Evolutionary conservation across 306 rosid genomes (phyloP).

Genomic region (Begonia masoniana): DNA sequence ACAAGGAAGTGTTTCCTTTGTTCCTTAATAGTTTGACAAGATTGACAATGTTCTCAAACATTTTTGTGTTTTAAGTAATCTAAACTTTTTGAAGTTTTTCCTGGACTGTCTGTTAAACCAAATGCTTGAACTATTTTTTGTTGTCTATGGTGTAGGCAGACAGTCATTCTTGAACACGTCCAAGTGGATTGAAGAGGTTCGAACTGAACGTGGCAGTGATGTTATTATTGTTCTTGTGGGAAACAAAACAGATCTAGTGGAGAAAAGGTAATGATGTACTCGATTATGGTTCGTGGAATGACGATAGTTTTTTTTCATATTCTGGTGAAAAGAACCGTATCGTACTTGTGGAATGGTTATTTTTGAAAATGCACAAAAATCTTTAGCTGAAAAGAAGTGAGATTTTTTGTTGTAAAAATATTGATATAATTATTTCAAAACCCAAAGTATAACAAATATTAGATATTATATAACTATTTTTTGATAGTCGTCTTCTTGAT

Average conservation of each 20-base stretch:
- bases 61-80: neutral
- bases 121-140: neutral
- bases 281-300: neutral
- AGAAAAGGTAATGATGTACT: constrained; percentile 52
- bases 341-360: too few relatives aligned
- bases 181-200: constrained; percentile 91
- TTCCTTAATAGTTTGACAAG: neutral
- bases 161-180: constrained; percentile 68
- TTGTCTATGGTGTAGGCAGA: constrained; percentile 32
- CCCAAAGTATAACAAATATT: too few relatives aligned
- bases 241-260: constrained; percentile 89
- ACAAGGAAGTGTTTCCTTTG: neutral
- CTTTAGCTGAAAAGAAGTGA: too few relatives aligned
- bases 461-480: too few relatives aligned
- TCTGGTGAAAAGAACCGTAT: neutral
- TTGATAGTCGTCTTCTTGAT: too few relatives aligned
- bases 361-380: too few relatives aligned
- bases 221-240: constrained; percentile 84
- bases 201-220: constrained; percentile 79
- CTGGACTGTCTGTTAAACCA: neutral
- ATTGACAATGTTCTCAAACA: neutral
- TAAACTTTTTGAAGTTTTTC: neutral
- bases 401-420: too few relatives aligned
- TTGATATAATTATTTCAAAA: too few relatives aligned
- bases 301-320: neutral